Evolutionary conservation across 805 yeast species (phyloP), one percentile per base, ranked within the genome.

Genomic region (Sungouiozyma intestinalis): DNA sequence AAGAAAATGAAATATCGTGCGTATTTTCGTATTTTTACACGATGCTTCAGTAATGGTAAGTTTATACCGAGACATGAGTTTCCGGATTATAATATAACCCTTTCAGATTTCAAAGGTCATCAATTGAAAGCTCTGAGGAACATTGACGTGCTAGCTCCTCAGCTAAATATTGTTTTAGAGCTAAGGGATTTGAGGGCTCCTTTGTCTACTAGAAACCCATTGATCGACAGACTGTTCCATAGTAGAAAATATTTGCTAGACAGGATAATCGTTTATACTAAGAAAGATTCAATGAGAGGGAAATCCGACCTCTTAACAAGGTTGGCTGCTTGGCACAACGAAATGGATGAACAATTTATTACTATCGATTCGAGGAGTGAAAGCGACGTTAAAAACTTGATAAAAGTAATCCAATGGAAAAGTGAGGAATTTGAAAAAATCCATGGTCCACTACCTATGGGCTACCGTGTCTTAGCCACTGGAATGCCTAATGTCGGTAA

Each of bases 401-500:
- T 83, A 14, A 67, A 72, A 8, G 51, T 67, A 11, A 65, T 85
- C 3, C 67, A 67, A 32, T 67, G 71, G 40, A 63, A 65, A 40
- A 71, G 73, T 51, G 47, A 60, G 20, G 47, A 57, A 3, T 66
- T 45, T 19, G 45, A 44, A 18, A 41, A 42, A 34, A 33, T 42
- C 71, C 60, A 58, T 16, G 85, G 90, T 0, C 75, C 79, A 1
- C 94, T 95, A 0, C 96, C 97, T 0, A 61, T 87, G 45, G 97
- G 97, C 0, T 65, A 83, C 38, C 63, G 87, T 17, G 61, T 84
- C 44, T 68, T 88, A 68, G 75, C 90, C 36, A 79, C 81, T 5
- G 98, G 98, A 0, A 84, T 92, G 92, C 98, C 98, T 1, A 92
- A 92, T 58, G 94, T 87, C n/a, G 98, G 98, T 0, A 92, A 92